Evolutionary conservation across 2,329 filamentous ascomycete species (phyloP).

Genomic region (Penicillium capsulatum): DNA sequence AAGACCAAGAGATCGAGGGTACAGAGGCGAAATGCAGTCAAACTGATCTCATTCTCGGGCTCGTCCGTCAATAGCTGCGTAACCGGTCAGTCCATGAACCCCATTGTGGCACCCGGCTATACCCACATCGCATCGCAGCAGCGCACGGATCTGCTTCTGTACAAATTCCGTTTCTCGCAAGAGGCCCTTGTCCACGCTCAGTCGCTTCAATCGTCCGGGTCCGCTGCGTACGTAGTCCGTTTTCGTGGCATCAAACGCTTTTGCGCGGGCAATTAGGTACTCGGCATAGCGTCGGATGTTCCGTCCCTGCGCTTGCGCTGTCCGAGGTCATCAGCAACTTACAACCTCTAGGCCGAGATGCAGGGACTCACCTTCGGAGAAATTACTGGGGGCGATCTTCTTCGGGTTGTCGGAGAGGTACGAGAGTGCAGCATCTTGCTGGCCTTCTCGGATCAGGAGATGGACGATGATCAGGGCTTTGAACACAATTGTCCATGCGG

Average conservation of each 20-base stretch:
- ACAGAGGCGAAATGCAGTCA: conserved; percentile 86
- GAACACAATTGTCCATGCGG: conserved; percentile 99
- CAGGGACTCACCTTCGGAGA: conserved; percentile 71
- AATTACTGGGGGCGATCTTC: conserved; percentile 80
- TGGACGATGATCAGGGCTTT: conserved; percentile 95
- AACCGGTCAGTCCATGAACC: conserved; percentile 7
- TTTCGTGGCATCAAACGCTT: conserved; percentile 77
- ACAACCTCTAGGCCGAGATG: background rate
- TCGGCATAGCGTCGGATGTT: conserved; percentile 90
- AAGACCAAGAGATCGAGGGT: conserved; percentile 84
- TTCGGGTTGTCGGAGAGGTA: conserved; percentile 80
- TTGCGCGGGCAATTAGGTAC: conserved; percentile 78
- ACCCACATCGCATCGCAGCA: conserved; percentile 85
- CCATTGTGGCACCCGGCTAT: too few relatives aligned
- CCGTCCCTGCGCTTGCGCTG: conserved; percentile 88
- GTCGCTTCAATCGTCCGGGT: conserved; percentile 75
- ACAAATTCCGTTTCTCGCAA: conserved; percentile 87
- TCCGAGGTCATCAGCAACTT: conserved; percentile 34
- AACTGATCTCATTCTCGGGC: conserved; percentile 91
- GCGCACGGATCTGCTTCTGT: conserved; percentile 77
- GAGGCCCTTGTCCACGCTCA: conserved; percentile 87
- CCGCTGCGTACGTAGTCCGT: conserved; percentile 84
- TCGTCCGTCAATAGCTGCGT: conserved; percentile 78
- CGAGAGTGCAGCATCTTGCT: conserved; percentile 78
- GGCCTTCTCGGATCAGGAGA: conserved; percentile 94